These are phyloP conservation scores for Exsudoporus frostii DNA, from an alignment of 768 basidiomycete genomes.

Conservation along the genomic window DNA sequence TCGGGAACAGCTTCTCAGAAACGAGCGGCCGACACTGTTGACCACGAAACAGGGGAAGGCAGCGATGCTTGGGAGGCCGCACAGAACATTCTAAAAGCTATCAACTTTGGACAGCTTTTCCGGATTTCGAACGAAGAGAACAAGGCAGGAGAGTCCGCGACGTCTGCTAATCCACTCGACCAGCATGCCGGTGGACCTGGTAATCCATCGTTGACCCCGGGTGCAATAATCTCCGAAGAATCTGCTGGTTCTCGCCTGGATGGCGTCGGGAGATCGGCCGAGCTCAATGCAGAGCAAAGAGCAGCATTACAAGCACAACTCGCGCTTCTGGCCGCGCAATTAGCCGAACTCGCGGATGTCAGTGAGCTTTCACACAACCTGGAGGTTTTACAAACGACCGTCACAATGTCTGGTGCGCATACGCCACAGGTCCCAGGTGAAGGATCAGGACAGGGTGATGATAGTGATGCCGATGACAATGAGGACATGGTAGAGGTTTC, in stretches of 20 bases:
- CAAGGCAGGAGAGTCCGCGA: conserved; percentile 10
- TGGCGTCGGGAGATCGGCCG: conserved; percentile 13
- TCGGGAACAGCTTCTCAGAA: conserved; percentile 8
- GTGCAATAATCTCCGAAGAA: not conserved
- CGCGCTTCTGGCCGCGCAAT: conserved; percentile 67
- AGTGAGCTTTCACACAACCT: conserved; percentile 29
- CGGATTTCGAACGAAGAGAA: conserved; percentile 35
- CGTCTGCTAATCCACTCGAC: not conserved
- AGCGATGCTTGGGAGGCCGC: conserved; percentile 74
- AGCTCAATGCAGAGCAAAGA: conserved; percentile 44
- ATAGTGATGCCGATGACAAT: conserved; percentile 13
- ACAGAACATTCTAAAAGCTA: conserved; percentile 72
- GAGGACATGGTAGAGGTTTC: conserved; percentile 31
- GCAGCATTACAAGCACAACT: conserved; percentile 73
- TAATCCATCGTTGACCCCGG: conserved; percentile 1
- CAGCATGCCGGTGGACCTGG: conserved; percentile 4
- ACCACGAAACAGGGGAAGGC: conserved; percentile 39
- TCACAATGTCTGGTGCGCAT: not conserved
- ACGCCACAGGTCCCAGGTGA: not conserved
- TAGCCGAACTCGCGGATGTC: conserved; percentile 61
- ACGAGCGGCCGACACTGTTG: conserved; percentile 9
- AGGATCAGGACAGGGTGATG: conserved; percentile 8
- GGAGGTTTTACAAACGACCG: conserved; percentile 9
- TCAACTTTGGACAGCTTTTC: conserved; percentile 62
- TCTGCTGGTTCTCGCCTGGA: conserved; percentile 3